Evolutionary conservation across 1,284 basidiomycete species (phyloP).

Genomic region (Microbotryum intermedium): DNA sequence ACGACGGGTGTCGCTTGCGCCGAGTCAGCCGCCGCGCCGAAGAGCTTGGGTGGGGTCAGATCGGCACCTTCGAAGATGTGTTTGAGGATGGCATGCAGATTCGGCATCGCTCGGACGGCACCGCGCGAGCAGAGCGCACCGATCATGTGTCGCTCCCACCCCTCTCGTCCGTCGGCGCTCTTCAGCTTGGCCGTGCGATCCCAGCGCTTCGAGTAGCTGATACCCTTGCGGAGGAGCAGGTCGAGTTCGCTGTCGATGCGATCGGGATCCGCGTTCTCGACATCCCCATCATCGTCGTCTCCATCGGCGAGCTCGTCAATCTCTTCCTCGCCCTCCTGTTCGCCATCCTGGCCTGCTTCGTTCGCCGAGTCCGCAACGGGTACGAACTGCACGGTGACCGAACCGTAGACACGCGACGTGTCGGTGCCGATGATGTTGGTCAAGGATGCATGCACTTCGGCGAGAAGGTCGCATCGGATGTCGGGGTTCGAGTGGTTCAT

Average conservation of each 20-base stretch:
- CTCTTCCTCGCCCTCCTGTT: neutral
- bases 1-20: neutral
- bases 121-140: constrained; percentile 29
- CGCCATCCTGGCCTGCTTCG: constrained; percentile 1
- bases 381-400: constrained; percentile 10
- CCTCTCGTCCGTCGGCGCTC: constrained; percentile 13
- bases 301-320: constrained; percentile 13
- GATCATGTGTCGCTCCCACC: constrained; percentile 29
- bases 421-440: constrained; percentile 77
- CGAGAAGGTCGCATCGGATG: constrained; percentile 64
- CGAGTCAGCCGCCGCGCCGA: neutral
- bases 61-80: constrained; percentile 20
- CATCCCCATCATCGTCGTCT: neutral
- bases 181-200: constrained; percentile 30
- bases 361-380: constrained; percentile 8
- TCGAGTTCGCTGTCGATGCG: constrained; percentile 11
- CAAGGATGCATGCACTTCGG: constrained; percentile 79
- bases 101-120: constrained; percentile 11
- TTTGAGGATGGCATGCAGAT: constrained; percentile 19
- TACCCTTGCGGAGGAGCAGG: constrained; percentile 20
- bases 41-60: neutral
- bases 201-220: constrained; percentile 27
- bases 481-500: constrained; percentile 66
- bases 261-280: neutral
- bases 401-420: constrained; percentile 45